Base-by-base conservation (phyloP, 768 basidiomycete species). In the Dioszegia crocea region DNA sequence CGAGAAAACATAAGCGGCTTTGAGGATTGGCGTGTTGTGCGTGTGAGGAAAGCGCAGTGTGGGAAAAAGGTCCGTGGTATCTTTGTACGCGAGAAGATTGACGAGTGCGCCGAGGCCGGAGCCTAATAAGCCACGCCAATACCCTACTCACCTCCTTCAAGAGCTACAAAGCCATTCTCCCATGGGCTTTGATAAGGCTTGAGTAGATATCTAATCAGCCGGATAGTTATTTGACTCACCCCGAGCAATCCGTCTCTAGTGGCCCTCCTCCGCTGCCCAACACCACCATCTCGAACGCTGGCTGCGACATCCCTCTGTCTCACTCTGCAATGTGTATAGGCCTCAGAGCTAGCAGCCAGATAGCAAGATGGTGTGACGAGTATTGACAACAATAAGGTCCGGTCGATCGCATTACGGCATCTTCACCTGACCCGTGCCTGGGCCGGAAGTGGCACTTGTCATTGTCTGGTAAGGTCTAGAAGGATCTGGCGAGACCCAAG, bases 201-300 rank as follows among this genome's bases (percentile, higher is more conserved):
- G 74, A 96, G 77, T 51, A 96, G 80, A 80, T 94, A 98, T n/a
- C 91, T 93, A 48, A 41, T 52, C 21, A 52, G 36, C 39, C 9
- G 19, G 23, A 39, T 24, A 10, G 5, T 14, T 11, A 19, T 24
- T 57, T 45, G 44, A 82, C 86, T 65, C 74, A 91, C 91, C 84
- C 87, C 26, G 88, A 89, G 62, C 96, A 78, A 78, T 97, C 89
- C 23, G 86, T 87, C 77, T 97, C 93, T 66, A 86, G 83, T 8
- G 90, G 91, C 48, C 93, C 93, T 44, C 93, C 93, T 57, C 91
- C 90, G 66, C 85, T 84, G 47, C 86, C 93, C 4, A 79, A 55
- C 8, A 76, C 75, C 12, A 79, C 57, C 27, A 79, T 65, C 60
- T 79, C 78, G 51, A 79, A 79, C 10, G 59, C 62, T 0, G 70